A percentile compares a stretch with the other conserved stretches of the same genome.
phyloP scores from a whole-genome alignment of 2,329 filamentous ascomycete genomes.

The Alternaria panax region DNA sequence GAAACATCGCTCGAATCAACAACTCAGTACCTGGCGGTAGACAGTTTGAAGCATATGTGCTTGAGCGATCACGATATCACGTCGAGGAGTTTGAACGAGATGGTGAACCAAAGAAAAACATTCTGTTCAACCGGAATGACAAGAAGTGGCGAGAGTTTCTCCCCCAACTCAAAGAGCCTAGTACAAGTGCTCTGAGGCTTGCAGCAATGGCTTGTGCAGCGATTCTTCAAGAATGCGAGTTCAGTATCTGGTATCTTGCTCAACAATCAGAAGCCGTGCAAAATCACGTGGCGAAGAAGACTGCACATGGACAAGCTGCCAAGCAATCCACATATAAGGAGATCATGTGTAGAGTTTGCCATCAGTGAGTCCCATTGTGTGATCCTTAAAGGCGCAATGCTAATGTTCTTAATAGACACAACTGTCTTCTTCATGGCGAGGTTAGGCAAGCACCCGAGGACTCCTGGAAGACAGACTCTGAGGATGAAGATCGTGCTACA shows the following conservation, averaged over 20 bases:
- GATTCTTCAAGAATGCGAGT: conserved; percentile 44
- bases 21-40: conserved; percentile 2
- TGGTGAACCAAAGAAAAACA: conserved; percentile 6
- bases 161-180: conserved; percentile 35
- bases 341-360: conserved; percentile 41
- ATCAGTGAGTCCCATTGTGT: conserved; percentile 32
- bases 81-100: conserved; percentile 21
- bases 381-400: not conserved
- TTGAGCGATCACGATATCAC: conserved; percentile 38
- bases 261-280: conserved; percentile 33
- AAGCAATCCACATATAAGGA: conserved; percentile 28
- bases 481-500: conserved; percentile 9
- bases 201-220: conserved; percentile 48
- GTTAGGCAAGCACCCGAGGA: conserved; percentile 40
- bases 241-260: conserved; percentile 54
- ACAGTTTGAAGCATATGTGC: conserved; percentile 17
- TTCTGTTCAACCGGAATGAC: conserved; percentile 33
- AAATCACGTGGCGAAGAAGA: conserved; percentile 11
- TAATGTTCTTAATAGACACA: conserved; percentile 32
- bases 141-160: conserved; percentile 45
- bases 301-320: conserved; percentile 2
- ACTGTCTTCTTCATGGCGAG: conserved; percentile 54
- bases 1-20: conserved; percentile 21
- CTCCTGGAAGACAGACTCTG: conserved; percentile 12
- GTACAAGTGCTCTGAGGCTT: conserved; percentile 32